Base-by-base conservation (phyloP, 805 yeast genomes). In the Starmerella potacharoeniae region DNA sequence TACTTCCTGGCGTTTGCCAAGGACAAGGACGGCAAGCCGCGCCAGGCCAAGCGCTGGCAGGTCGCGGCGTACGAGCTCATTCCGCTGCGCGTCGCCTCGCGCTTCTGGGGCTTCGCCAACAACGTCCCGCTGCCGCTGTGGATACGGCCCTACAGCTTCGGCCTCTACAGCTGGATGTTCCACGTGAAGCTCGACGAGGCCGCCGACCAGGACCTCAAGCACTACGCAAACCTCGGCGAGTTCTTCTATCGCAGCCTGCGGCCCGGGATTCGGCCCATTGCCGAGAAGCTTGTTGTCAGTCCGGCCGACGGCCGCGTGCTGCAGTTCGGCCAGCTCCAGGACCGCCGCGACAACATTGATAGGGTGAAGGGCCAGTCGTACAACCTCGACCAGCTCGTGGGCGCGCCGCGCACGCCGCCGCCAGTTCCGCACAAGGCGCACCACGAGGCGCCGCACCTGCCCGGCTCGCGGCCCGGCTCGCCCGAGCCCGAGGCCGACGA, bases 351-450 rank as follows among this genome's bases (percentile, higher is more conserved):
- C 37, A 64, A 68, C 37, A 88, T 93, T 57, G 97, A 93, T 69
- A 97, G 91, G 69, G 97, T 93, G 42, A 93, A 93, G 71, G 98
- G 98, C 7, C 80, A 93, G 80, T 87, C 95, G 1, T 93, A 93
- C 68, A 83, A 95, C 2, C 77, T 93, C 14, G 91, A 86, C 61
- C 90, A 95, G 9, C 78, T 93, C 53, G 75, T 93, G 47, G 99
- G 99, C 4, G 58, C 61, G 17, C 60, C 63, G 8, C 44, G 49
- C 28, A 60, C 55, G 28, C 65, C 63, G 9, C 60, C 58, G 29
- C 58, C 49, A 16, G 49, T 7, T 8, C 46, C 17, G 14, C 16
- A 34, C 13, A 41, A 44, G 14, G 46, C 14, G 5, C 43, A 33
- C 36, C 30, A 14, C 36, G 53, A 46, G 14, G 53, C 46, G 7